These are phyloP conservation scores for Cladosporium cucumerinum DNA, from an alignment of 2,329 filamentous ascomycete genomes.

Conservation along the genomic window DNA sequence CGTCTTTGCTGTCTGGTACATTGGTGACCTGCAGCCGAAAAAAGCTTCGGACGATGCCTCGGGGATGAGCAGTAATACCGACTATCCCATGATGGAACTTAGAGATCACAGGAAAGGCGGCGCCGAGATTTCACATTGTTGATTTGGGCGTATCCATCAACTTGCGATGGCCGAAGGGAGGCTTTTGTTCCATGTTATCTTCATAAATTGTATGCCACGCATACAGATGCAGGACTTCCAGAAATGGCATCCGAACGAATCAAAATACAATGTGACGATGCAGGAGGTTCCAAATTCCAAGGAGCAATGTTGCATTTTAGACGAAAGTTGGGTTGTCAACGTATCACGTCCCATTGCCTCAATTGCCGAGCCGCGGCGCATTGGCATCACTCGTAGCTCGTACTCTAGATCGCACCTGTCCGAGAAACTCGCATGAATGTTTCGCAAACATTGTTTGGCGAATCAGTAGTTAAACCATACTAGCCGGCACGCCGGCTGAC, in stretches of 20 bases:
- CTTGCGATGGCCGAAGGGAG: background rate
- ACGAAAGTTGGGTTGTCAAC: background rate
- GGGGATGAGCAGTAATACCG: background rate
- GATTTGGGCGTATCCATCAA: background rate
- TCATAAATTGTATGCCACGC: background rate
- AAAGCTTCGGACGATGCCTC: background rate
- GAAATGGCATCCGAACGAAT: background rate
- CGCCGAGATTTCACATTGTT: background rate
- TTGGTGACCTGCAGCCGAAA: constrained; percentile 11
- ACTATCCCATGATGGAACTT: background rate
- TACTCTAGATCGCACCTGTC: background rate
- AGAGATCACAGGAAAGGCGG: background rate
- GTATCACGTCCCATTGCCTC: background rate
- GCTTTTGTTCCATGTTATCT: background rate
- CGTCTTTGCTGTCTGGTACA: constrained; percentile 19
- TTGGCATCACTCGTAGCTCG: background rate
- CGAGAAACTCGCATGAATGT: background rate
- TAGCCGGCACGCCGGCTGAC: too few species aligned
- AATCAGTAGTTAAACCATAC: background rate
- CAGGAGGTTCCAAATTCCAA: background rate
- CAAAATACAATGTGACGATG: background rate
- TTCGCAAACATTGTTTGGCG: background rate
- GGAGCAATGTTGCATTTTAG: too few species aligned
- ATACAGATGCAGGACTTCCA: background rate
- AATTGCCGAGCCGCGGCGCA: background rate